Conservation (phyloP, 2,329 filamentous ascomycete genomes). For the Hymenoscyphus fructigenus region DNA sequence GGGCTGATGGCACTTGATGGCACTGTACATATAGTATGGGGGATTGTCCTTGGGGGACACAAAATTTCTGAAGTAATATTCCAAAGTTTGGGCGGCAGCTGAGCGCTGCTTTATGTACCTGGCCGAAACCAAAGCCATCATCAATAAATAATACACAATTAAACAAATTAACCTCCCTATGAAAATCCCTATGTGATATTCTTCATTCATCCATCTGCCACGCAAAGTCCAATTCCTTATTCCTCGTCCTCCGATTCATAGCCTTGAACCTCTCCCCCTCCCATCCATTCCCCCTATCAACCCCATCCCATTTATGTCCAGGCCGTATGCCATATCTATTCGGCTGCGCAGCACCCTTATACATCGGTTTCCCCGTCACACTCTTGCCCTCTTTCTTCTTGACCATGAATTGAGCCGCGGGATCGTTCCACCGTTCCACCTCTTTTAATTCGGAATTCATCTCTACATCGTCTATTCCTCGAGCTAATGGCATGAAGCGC, state of each 20-base stretch:
- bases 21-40: background rate
- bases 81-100: background rate
- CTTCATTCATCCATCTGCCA: slow-evolving; percentile 91
- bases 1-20: background rate
- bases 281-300: slow-evolving; percentile 90
- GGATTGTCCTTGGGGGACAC: background rate
- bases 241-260: slow-evolving; percentile 72
- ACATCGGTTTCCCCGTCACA: slow-evolving; percentile 46
- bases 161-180: background rate
- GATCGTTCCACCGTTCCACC: slow-evolving; percentile 86
- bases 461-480: slow-evolving; percentile 79
- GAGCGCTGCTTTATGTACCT: background rate
- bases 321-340: slow-evolving; percentile 94
- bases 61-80: background rate
- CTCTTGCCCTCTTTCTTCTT: slow-evolving; percentile 35
- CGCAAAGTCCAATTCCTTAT: slow-evolving; percentile 79
- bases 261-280: slow-evolving; percentile 91
- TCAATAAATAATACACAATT: background rate
- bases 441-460: slow-evolving; percentile 82
- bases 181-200: background rate
- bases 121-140: background rate
- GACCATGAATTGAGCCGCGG: slow-evolving; percentile 77
- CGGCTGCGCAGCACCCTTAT: slow-evolving; percentile 76
- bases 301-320: slow-evolving; percentile 94
- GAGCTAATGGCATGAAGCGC: slow-evolving; percentile 75